Evolutionary conservation across 345 rosid species (phyloP).

Genomic region (Moricandia moricandioides): DNA sequence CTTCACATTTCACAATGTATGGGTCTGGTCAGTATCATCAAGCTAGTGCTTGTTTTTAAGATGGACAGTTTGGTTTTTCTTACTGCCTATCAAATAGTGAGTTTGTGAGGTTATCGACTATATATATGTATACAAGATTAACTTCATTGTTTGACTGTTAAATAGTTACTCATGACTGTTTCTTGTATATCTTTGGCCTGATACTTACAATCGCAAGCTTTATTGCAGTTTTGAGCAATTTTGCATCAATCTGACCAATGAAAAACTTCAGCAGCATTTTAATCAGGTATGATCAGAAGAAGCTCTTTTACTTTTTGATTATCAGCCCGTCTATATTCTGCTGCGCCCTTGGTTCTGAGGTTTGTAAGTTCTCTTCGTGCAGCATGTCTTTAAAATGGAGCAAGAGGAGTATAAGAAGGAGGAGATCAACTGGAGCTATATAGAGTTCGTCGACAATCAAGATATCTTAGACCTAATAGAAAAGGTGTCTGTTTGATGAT

Average conservation of each 20-base stretch:
- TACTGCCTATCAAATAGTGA: slow-evolving; percentile 1
- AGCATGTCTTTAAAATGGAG: slow-evolving; percentile 99
- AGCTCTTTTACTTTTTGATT: slow-evolving; percentile 5
- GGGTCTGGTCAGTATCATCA: slow-evolving; percentile 16
- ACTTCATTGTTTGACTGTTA: slow-evolving; percentile 19
- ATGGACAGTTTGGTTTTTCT: neutral
- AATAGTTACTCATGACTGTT: neutral
- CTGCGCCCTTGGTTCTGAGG: slow-evolving; percentile 25
- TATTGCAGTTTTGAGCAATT: slow-evolving; percentile 96
- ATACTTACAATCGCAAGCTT: slow-evolving; percentile 10
- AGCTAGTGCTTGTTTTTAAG: slow-evolving; percentile 16
- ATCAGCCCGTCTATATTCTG: slow-evolving; percentile 20
- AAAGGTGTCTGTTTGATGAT: slow-evolving; percentile 51
- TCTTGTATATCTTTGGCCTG: slow-evolving; percentile 11
- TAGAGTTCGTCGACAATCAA: slow-evolving; percentile 94
- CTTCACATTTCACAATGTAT: slow-evolving; percentile 6
- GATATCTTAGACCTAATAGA: slow-evolving; percentile 95
- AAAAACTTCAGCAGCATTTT: slow-evolving; percentile 97
- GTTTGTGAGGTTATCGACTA: slow-evolving; percentile 16
- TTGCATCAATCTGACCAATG: slow-evolving; percentile 98
- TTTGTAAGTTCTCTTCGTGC: slow-evolving; percentile 38
- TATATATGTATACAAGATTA: neutral
- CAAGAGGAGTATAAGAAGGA: slow-evolving; percentile 99
- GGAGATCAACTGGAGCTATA: slow-evolving; percentile 98
- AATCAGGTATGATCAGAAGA: slow-evolving; percentile 71